phyloP scores from a whole-genome alignment of 2,329 filamentous ascomycete species.

The Trichophyton mentagrophytes region DNA sequence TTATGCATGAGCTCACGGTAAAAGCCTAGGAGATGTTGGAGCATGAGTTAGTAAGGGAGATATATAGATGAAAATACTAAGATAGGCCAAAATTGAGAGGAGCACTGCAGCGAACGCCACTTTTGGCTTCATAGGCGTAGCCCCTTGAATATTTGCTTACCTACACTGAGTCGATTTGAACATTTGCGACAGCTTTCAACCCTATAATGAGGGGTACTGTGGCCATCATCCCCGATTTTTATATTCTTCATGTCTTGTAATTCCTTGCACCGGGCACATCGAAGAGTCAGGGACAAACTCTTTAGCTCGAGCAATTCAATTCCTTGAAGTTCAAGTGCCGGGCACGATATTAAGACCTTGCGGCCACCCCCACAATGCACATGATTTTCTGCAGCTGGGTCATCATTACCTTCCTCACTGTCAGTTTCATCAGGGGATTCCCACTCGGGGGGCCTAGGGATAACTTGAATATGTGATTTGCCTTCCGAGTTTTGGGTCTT shows the following conservation, averaged over 20 bases:
- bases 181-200: slow-evolving; percentile 45
- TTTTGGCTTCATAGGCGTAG: background rate
- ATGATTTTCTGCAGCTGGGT: slow-evolving; percentile 22
- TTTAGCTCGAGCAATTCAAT: slow-evolving; percentile 63
- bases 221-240: slow-evolving; percentile 39
- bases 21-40: slow-evolving; percentile 33
- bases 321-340: slow-evolving; percentile 60
- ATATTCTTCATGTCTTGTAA: slow-evolving; percentile 56
- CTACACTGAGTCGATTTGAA: slow-evolving; percentile 36
- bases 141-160: slow-evolving; percentile 17
- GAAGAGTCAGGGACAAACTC: slow-evolving; percentile 55
- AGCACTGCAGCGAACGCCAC: background rate
- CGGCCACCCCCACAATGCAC: slow-evolving; percentile 40
- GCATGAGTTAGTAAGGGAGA: background rate
- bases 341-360: slow-evolving; percentile 68
- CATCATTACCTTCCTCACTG: slow-evolving; percentile 30
- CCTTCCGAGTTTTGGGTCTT: slow-evolving; percentile 11
- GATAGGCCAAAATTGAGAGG: no score
- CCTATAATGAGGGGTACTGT: slow-evolving; percentile 28
- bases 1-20: slow-evolving; percentile 59
- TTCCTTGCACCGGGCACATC: slow-evolving; percentile 69
- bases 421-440: slow-evolving; percentile 33
- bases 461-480: slow-evolving; percentile 55
- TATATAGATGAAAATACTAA: background rate
- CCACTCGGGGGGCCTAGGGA: slow-evolving; percentile 71